Evolutionary conservation across 1,284 basidiomycete species (phyloP).

Genomic region (Mycosarcoma mackinlayi): DNA sequence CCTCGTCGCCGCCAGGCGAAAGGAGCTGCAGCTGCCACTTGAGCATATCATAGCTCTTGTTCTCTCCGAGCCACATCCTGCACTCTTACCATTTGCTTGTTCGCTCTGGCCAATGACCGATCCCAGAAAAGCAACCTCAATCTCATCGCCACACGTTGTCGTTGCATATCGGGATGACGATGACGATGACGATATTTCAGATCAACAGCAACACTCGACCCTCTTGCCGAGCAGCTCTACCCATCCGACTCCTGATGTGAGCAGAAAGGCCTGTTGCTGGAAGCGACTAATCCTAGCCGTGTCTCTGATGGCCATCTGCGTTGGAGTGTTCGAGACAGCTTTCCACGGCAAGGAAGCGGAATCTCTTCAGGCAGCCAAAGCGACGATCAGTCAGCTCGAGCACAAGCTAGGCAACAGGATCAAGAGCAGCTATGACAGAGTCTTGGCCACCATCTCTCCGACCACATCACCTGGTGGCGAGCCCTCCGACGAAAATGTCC

Average conservation of each 20-base stretch:
- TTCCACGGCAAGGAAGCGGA: slow-evolving; percentile 34
- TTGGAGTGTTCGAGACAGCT: slow-evolving; percentile 19
- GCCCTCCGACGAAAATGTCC: too few species aligned
- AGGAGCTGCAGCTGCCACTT: too few species aligned
- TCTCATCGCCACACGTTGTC: slow-evolving; percentile 13
- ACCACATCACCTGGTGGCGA: background rate
- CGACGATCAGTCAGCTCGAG: slow-evolving; percentile 13
- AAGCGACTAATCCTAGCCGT: slow-evolving; percentile 6
- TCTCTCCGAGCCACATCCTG: too few species aligned
- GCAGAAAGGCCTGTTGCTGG: too few species aligned
- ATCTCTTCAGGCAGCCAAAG: slow-evolving; percentile 14
- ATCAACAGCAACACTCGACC: slow-evolving; percentile 3
- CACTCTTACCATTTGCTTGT: too few species aligned
- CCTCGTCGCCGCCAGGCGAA: too few species aligned
- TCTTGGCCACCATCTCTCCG: slow-evolving; percentile 3
- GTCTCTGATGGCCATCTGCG: slow-evolving; percentile 12
- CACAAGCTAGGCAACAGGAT: slow-evolving; percentile 7
- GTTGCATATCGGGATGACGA: slow-evolving; percentile 25
- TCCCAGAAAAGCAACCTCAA: background rate
- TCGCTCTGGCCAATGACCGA: too few species aligned
- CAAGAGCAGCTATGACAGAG: slow-evolving; percentile 5
- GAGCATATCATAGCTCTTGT: too few species aligned
- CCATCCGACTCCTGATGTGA: too few species aligned
- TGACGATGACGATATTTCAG: slow-evolving; percentile 3
- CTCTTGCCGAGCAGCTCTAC: slow-evolving; percentile 7